phyloP scores from a whole-genome alignment of 257 asterid species.

The Lycium barbarum region DNA sequence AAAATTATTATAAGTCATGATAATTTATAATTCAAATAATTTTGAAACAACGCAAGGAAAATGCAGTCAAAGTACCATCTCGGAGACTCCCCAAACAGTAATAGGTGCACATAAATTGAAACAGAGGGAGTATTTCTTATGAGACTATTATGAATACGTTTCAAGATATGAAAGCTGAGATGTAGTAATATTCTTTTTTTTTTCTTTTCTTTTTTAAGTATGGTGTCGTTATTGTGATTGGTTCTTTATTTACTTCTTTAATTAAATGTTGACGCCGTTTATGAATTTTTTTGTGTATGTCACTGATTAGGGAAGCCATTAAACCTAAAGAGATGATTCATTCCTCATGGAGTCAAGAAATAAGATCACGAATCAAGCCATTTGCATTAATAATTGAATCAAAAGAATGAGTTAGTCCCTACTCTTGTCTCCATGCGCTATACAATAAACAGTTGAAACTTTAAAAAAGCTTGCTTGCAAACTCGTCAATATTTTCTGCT shows the following conservation, averaged over 20 bases:
- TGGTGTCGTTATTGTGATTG: neutral
- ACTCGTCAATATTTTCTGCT: constrained; percentile 43
- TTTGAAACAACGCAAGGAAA: no score
- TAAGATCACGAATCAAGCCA: neutral
- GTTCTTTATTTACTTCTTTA: neutral
- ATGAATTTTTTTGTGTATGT: neutral
- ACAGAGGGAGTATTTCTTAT: no score
- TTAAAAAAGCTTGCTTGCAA: constrained; percentile 75
- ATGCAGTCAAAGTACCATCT: no score
- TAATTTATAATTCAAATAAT: no score
- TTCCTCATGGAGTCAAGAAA: neutral
- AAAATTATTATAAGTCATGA: no score
- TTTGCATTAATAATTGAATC: neutral
- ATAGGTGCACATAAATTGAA: no score
- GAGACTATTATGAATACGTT: no score
- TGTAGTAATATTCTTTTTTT: no score
- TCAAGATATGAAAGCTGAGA: no score
- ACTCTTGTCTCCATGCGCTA: neutral
- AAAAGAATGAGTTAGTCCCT: neutral
- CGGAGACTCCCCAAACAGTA: no score
- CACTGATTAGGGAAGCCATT: neutral
- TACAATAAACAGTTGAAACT: neutral
- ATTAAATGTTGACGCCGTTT: no score
- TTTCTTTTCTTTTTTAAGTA: no score
- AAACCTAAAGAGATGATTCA: neutral